Percentiles rank a stretch among this genome's conserved stretches.
Conservation (phyloP, 2,329 filamentous ascomycete genomes). For the Zelopaecilomyces penicillatus region DNA sequence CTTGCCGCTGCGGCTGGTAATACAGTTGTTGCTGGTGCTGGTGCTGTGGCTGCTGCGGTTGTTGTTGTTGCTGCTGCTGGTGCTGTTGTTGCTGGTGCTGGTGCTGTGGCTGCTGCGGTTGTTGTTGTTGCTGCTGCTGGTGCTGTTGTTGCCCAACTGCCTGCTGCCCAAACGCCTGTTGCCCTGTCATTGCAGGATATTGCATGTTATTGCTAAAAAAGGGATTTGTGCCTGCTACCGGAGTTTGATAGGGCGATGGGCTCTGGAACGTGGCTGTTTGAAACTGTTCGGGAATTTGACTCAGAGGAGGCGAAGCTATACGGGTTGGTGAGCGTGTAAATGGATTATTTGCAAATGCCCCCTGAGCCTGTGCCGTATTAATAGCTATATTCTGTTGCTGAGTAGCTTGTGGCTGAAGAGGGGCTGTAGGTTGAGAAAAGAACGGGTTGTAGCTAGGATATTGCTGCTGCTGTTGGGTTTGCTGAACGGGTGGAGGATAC, state of each 20-base stretch:
- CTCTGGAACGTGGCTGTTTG: constrained; percentile 35
- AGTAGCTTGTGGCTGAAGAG: constrained; percentile 21
- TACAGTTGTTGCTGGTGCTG: constrained; percentile 27
- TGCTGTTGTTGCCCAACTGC: constrained; percentile 12
- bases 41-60: constrained; percentile 15
- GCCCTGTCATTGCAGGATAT: constrained; percentile 16
- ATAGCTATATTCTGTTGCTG: constrained; percentile 30
- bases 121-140: constrained; percentile 16
- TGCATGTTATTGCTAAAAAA: constrained; percentile 27
- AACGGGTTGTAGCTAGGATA: constrained; percentile 45
- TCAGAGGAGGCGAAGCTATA: constrained; percentile 41
- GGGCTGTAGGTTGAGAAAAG: constrained; percentile 30
- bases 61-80: constrained; percentile 15
- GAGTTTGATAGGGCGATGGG: constrained; percentile 20
- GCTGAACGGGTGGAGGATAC: constrained; percentile 30
- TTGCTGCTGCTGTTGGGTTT: constrained; percentile 27
- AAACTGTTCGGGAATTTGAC: constrained; percentile 45
- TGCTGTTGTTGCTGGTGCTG: constrained; percentile 6
- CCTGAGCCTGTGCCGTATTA: constrained; percentile 29
- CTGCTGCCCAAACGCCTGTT: constrained; percentile 20
- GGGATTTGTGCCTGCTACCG: constrained; percentile 26
- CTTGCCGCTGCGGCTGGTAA: constrained; percentile 42
- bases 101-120: constrained; percentile 18
- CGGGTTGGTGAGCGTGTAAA: constrained; percentile 41
- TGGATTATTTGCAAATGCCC: constrained; percentile 35